A percentile compares a stretch with the other conserved stretches of the same genome.
Conservation (phyloP, 192 early-diverging fungal species). For the Backusella tarrabulga region DNA sequence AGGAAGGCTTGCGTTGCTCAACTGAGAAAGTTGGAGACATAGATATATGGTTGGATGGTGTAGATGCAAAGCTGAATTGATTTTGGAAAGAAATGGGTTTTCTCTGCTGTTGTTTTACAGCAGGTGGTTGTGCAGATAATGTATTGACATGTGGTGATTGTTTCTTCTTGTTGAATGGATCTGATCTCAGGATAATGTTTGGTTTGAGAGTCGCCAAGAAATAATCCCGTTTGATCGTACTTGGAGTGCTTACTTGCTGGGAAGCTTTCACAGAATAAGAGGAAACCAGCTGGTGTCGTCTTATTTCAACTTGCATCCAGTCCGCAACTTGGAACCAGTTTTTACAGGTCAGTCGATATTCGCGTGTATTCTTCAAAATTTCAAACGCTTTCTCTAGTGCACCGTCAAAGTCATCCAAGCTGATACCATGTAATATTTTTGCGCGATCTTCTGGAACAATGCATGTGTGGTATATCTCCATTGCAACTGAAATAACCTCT, state of each 20-base stretch:
- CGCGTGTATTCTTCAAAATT: constrained; percentile 26
- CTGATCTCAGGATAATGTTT: not conserved
- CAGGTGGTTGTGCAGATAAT: not conserved
- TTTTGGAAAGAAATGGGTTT: constrained; percentile 26
- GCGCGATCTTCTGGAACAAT: not conserved
- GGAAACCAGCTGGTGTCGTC: not conserved
- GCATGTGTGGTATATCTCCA: constrained; percentile 21
- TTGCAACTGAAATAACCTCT: constrained; percentile 27
- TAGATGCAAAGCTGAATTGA: constrained; percentile 21
- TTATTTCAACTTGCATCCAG: constrained; percentile 38
- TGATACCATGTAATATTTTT: constrained; percentile 26
- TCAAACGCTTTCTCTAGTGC: constrained; percentile 18
- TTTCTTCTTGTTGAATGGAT: not conserved
- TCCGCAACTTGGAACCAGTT: constrained; percentile 31
- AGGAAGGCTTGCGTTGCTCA: constrained; percentile 13
- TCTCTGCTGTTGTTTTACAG: not conserved
- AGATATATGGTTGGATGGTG: not conserved
- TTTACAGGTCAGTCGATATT: constrained; percentile 18
- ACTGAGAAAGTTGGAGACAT: not conserved
- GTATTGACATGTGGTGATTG: not conserved
- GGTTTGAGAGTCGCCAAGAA: constrained; percentile 18
- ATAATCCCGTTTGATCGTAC: not conserved
- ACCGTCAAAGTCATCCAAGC: constrained; percentile 9
- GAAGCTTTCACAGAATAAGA: not conserved
- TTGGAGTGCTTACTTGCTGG: constrained; percentile 1